These are phyloP conservation scores for Domatiomyces globalis DNA, from an alignment of 2,329 filamentous ascomycete genomes.

Conservation along the genomic window DNA sequence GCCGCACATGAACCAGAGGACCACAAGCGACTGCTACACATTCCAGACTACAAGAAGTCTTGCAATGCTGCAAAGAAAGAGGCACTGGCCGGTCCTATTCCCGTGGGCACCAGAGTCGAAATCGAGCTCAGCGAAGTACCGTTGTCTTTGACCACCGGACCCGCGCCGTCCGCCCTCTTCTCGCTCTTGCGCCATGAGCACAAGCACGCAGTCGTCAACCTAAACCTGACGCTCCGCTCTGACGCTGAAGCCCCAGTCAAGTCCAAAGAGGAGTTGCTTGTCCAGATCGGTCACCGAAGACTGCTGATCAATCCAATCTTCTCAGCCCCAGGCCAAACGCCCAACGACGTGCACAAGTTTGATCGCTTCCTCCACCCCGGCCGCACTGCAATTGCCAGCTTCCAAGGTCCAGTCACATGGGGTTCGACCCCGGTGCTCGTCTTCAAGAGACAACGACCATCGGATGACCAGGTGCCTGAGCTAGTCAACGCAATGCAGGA, in stretches of 20 bases:
- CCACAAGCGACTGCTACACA: constrained; percentile 71
- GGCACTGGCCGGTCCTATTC: constrained; percentile 74
- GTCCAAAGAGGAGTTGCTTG: constrained; percentile 79
- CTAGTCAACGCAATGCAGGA: constrained; percentile 32
- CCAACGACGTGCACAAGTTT: constrained; percentile 96
- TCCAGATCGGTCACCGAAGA: constrained; percentile 79
- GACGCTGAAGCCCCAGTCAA: constrained; percentile 64
- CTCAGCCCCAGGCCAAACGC: constrained; percentile 75
- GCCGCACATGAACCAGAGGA: constrained; percentile 74
- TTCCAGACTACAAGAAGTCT: constrained; percentile 79
- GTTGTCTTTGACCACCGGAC: constrained; percentile 23
- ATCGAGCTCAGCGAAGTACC: constrained; percentile 14
- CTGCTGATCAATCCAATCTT: constrained; percentile 82
- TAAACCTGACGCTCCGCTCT: constrained; percentile 72
- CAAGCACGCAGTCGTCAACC: constrained; percentile 80
- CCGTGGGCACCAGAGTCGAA: constrained; percentile 67
- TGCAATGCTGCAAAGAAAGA: constrained; percentile 65
- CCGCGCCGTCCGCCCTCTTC: constrained; percentile 58
- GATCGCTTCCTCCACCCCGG: constrained; percentile 84
- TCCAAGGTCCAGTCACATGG: constrained; percentile 85
- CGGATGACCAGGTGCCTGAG: constrained; percentile 1
- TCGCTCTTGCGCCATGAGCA: constrained; percentile 88
- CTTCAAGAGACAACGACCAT: constrained; percentile 44
- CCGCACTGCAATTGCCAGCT: constrained; percentile 73
- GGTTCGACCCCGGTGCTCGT: constrained; percentile 80